Conservation (phyloP, 2,329 filamentous ascomycete genomes). For the Ophiosphaerella narmari region DNA sequence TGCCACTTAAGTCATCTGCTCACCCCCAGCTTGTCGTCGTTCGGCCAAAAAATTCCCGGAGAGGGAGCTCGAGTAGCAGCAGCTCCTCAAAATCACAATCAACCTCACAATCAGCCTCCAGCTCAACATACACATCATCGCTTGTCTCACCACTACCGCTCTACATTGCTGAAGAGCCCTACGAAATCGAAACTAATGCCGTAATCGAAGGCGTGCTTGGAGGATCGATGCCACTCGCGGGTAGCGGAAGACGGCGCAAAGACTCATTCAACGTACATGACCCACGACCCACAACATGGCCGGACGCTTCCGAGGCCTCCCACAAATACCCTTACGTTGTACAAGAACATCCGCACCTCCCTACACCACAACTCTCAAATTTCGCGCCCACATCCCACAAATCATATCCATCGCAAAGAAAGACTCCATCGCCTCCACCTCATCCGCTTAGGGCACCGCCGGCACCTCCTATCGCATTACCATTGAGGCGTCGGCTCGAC, state of each 20-base stretch:
- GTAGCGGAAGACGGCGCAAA: constrained; percentile 17
- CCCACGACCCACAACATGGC: constrained; percentile 29
- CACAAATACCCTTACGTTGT: constrained; percentile 6
- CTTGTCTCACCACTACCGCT: constrained; percentile 28
- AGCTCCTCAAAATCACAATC: constrained; percentile 17
- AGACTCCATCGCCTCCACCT: not conserved
- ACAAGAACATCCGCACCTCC: constrained; percentile 17
- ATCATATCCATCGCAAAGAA: constrained; percentile 3
- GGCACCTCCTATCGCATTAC: not conserved
- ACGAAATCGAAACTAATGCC: constrained; percentile 16
- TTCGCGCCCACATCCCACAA: constrained; percentile 16
- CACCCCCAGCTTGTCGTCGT: constrained; percentile 46
- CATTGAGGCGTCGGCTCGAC: constrained; percentile 33
- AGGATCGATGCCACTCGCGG: constrained; percentile 4
- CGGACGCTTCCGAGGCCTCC: constrained; percentile 18
- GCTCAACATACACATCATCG: constrained; percentile 29
- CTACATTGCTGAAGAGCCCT: constrained; percentile 31
- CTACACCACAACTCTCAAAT: constrained; percentile 18
- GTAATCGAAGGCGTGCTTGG: constrained; percentile 16
- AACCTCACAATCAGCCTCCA: constrained; percentile 21
- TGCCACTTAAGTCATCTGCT: constrained; percentile 37
- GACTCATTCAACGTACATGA: constrained; percentile 27
- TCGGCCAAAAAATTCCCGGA: constrained; percentile 36
- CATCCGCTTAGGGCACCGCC: constrained; percentile 3
- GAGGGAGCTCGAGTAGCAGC: constrained; percentile 24